A percentile compares a stretch with the other conserved stretches of the same genome.
Conservation (phyloP, 1,139 yeast genomes). For the Meyerozyma smithsonii region DNA sequence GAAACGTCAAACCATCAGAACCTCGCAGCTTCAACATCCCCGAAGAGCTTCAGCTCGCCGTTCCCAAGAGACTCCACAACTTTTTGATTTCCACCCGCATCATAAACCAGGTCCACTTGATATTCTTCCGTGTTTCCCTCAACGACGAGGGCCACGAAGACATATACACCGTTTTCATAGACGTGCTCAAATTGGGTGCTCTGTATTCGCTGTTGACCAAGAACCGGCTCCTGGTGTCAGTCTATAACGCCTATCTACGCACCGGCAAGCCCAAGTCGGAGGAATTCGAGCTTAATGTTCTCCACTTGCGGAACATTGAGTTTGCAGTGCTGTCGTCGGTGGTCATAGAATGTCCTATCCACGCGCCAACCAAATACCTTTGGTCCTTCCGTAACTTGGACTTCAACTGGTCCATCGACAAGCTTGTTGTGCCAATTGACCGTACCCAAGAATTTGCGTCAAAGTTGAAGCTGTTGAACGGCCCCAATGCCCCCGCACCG, state of each 20-base stretch:
- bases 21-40: neutral
- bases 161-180: conserved; percentile 19
- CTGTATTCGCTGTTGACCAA: conserved; percentile 12
- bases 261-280: conserved; percentile 12
- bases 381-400: neutral
- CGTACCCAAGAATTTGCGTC: neutral
- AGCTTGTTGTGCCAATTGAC: neutral
- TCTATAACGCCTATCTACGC: conserved; percentile 29
- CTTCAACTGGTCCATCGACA: neutral
- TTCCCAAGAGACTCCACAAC: conserved; percentile 11
- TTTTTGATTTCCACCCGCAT: conserved; percentile 11
- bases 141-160: conserved; percentile 15
- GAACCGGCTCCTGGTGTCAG: conserved; percentile 19
- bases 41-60: neutral
- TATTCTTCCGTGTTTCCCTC: conserved; percentile 22
- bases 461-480: neutral
- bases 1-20: neutral
- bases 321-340: conserved; percentile 23
- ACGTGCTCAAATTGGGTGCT: conserved; percentile 29
- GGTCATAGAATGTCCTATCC: conserved; percentile 18
- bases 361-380: conserved; percentile 10
- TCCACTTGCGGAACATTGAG: conserved; percentile 25
- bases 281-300: conserved; percentile 16
- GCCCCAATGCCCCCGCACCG: neutral
- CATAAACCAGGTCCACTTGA: conserved; percentile 30